These are phyloP conservation scores for Cutaneotrichosporon arboriforme DNA, from an alignment of 1,284 basidiomycete species.

Conservation along the genomic window DNA sequence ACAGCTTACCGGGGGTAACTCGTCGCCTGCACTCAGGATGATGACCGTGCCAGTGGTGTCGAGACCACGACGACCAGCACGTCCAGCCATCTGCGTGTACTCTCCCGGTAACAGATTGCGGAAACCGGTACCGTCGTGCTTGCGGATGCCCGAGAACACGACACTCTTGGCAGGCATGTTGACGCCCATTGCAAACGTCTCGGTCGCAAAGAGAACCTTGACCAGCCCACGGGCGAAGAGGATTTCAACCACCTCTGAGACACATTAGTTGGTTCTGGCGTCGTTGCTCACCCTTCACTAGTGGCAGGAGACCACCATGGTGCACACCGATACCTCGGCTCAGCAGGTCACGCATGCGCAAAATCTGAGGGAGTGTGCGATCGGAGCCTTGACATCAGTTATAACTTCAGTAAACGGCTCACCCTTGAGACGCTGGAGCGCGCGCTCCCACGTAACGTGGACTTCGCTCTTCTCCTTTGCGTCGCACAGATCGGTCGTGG, in stretches of 20 bases:
- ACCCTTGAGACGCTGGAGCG: slow-evolving; percentile 86
- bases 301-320: slow-evolving; percentile 91
- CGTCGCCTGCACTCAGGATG: slow-evolving; percentile 75
- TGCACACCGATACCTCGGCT: slow-evolving; percentile 93
- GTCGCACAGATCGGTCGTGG: slow-evolving; percentile 80
- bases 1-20: slow-evolving; percentile 73
- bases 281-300: slow-evolving; percentile 77
- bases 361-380: slow-evolving; percentile 90
- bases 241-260: slow-evolving; percentile 84
- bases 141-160: slow-evolving; percentile 90
- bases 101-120: slow-evolving; percentile 73
- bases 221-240: slow-evolving; percentile 93
- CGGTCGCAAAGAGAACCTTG: slow-evolving; percentile 95
- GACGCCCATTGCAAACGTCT: slow-evolving; percentile 99
- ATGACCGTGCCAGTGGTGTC: slow-evolving; percentile 97
- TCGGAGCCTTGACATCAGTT: slow-evolving; percentile 63
- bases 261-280: slow-evolving; percentile 57
- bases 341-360: slow-evolving; percentile 83
- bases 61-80: slow-evolving; percentile 91
- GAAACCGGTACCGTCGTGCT: slow-evolving; percentile 95
- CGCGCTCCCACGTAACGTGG: slow-evolving; percentile 89
- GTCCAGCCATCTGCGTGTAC: slow-evolving; percentile 98
- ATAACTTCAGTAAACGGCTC: slow-evolving; percentile 8
- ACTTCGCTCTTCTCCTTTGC: slow-evolving; percentile 91
- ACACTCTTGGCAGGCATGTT: slow-evolving; percentile 99